Evolutionary conservation across 2,329 filamentous ascomycete species (phyloP), one percentile per base, ranked within the genome.

Genomic region (Rosellinia necatrix): DNA sequence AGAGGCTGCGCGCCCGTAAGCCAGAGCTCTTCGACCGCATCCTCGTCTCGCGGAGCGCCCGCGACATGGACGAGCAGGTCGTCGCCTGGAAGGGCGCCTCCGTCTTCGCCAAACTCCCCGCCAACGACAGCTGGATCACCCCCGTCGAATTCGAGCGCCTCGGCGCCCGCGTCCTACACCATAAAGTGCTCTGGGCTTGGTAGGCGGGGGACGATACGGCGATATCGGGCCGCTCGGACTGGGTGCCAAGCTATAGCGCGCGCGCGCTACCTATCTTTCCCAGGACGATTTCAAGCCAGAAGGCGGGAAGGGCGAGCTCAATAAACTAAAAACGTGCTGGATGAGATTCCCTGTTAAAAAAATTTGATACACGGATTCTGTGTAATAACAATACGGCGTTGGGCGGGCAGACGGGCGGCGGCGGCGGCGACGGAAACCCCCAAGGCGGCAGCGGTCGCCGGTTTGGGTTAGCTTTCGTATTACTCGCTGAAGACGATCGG

Each of bases 11-110:
- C 66, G 80, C 82, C 59, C 80, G 87, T 46, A 75, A 83, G 38
- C 83, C 83, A 3, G 85, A 87, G 62, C 73, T 88, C 40, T 73
- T 74, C 17, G 85, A 87, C 27, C 78, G 79, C 57, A 85, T 87
- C 59, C 74, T 86, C 21, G 84, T 87, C 49, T 85, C 83, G 59
- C 78, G 81, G 58, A 94, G 81, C 81, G 94, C 94, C 0, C 81
- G 93, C 66, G 94, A 99, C 66, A 88, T 99, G 77, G 94, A 99
- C 74, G 91, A 94, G 58, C 92, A 97, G 74, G 92, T 97, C n/a
- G 89, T 97, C 49, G 87, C 88, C 7, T 99, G 94, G 94, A 99
- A 99, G 81, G 94, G 94, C 3, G 94, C 91, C 0, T 96, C 92
- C 70, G 92, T 99, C 13, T 99, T 97, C 78, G 92, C 91, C 2